A percentile compares a stretch with the other conserved stretches of the same genome.
Conservation (phyloP, 2,329 filamentous ascomycete genomes). For the Trichophaea hybrida region DNA sequence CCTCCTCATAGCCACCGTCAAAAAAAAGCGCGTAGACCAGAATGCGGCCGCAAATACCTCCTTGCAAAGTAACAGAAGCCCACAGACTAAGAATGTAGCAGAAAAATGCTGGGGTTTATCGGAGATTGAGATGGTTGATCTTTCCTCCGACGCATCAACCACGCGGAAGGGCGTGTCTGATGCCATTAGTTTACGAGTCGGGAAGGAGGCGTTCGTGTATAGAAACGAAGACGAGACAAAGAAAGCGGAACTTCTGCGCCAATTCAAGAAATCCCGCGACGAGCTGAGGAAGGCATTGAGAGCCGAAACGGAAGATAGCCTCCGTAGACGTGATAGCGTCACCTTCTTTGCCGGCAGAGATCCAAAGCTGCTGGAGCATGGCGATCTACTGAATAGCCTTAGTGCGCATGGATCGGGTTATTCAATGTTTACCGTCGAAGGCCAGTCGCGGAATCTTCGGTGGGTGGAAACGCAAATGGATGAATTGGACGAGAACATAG, state of each 20-base stretch:
- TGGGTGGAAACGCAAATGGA: constrained; percentile 95
- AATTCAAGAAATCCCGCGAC: constrained; percentile 84
- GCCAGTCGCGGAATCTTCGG: constrained; percentile 86
- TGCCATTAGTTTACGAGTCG: constrained; percentile 80
- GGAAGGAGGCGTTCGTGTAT: constrained; percentile 86
- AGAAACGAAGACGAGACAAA: constrained; percentile 75
- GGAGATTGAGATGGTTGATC: constrained; percentile 84
- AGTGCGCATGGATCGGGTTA: constrained; percentile 39
- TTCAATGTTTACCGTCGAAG: constrained; percentile 83
- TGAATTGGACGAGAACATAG: constrained; percentile 89
- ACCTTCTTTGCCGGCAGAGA: constrained; percentile 74
- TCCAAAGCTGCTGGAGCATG: constrained; percentile 60
- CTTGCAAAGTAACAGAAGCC: constrained; percentile 30
- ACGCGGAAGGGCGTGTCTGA: constrained; percentile 51
- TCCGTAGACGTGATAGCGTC: constrained; percentile 69
- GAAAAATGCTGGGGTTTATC: constrained; percentile 88
- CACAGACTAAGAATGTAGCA: constrained; percentile 63
- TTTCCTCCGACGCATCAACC: constrained; percentile 38
- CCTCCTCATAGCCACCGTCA: constrained; percentile 74
- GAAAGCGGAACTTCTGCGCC: constrained; percentile 68
- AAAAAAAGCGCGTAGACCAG: constrained; percentile 76
- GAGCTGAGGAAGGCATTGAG: constrained; percentile 75
- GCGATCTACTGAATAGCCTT: constrained; percentile 62
- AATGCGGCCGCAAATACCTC: constrained; percentile 26
- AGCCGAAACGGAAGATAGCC: constrained; percentile 74